phyloP scores from a whole-genome alignment of 73 alveolate genomes.

The Blepharisma stoltei region DNA sequence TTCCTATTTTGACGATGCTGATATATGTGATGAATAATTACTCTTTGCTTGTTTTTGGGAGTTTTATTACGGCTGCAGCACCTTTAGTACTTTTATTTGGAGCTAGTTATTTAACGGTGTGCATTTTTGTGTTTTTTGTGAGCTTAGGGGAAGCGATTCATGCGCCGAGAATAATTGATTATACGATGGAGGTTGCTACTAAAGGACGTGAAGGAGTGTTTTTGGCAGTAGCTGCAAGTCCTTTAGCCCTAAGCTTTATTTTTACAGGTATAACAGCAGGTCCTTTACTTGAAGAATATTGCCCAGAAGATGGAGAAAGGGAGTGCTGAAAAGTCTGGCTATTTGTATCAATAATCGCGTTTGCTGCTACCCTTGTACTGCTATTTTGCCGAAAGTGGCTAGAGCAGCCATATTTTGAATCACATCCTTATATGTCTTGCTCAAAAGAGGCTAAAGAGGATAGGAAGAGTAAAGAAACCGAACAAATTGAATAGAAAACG shows the following conservation, averaged over 20 bases:
- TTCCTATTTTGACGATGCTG: constrained; percentile 5
- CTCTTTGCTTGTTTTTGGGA: not conserved
- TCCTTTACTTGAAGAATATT: not conserved
- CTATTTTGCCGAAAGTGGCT: not conserved
- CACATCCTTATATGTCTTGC: constrained; percentile 11
- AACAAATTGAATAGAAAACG: too few relatives aligned
- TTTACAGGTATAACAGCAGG: not conserved
- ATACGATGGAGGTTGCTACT: constrained; percentile 17
- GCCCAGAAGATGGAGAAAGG: not conserved
- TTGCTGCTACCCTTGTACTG: too few relatives aligned
- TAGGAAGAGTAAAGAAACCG: not conserved
- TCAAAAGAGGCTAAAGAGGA: not conserved
- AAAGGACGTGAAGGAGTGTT: constrained; percentile 15
- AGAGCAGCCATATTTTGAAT: not conserved
- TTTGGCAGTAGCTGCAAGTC: not conserved
- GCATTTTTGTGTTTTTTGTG: not conserved
- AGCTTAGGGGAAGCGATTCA: constrained; percentile 20
- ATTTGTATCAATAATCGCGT: too few relatives aligned
- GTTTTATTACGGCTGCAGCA: not conserved
- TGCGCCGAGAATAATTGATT: constrained; percentile 22
- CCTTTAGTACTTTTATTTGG: constrained; percentile 9
- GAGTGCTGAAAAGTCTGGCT: not conserved
- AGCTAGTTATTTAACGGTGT: not conserved
- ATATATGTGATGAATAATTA: not conserved
- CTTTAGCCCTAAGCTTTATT: not conserved